phyloP scores from a whole-genome alignment of 345 rosid genomes.

The Rhodomyrtus tomentosa region DNA sequence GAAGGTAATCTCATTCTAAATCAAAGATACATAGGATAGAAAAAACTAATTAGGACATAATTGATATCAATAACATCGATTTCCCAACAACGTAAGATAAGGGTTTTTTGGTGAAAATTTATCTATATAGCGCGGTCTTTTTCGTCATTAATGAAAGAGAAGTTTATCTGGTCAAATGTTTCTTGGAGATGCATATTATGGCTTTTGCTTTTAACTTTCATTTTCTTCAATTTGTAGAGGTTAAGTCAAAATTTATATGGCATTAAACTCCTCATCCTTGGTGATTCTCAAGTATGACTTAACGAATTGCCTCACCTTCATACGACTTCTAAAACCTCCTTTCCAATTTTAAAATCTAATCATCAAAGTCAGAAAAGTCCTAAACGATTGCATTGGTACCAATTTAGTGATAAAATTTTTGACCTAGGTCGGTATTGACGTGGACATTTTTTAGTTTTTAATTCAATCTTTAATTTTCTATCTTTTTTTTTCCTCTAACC shows the following conservation, averaged over 20 bases:
- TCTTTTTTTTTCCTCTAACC: too few relatives aligned
- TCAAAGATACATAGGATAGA: neutral
- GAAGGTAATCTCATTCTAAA: neutral
- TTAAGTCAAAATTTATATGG: neutral
- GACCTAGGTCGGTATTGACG: too few relatives aligned
- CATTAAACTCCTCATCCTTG: neutral
- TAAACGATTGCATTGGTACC: too few relatives aligned
- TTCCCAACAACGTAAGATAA: neutral
- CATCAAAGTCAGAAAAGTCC: neutral
- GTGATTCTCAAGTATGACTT: neutral
- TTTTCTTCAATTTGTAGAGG: neutral
- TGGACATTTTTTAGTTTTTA: too few relatives aligned
- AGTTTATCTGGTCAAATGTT: neutral
- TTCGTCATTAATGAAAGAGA: neutral
- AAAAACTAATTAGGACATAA: neutral
- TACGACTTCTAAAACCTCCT: neutral
- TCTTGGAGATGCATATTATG: neutral
- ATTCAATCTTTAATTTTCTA: too few relatives aligned
- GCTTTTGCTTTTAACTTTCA: neutral
- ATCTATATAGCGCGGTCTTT: neutral
- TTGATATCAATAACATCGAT: neutral
- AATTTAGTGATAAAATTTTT: too few relatives aligned
- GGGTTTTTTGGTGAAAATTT: neutral
- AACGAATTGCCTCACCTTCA: neutral
- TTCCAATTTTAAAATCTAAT: neutral